Evolutionary conservation across 2,329 filamentous ascomycete genomes (phyloP).

Genomic region (Pyrenophora seminiperda): DNA sequence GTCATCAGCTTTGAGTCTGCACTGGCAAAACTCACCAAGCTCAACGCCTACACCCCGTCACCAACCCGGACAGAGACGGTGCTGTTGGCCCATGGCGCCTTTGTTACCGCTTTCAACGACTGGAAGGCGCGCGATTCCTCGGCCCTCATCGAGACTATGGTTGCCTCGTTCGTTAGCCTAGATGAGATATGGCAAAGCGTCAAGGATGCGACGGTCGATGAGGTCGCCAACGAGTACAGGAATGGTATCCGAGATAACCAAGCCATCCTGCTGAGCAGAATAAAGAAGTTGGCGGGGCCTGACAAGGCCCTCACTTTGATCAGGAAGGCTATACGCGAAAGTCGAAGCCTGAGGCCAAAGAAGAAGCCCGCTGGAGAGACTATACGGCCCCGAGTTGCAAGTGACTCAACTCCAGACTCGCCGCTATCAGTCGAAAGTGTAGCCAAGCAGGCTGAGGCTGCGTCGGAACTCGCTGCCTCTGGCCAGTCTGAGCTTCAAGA

Average conservation of each 20-base stretch:
- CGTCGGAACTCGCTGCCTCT: constrained; percentile 38
- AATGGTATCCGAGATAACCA: constrained; percentile 83
- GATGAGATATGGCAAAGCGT: constrained; percentile 84
- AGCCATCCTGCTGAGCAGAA: constrained; percentile 75
- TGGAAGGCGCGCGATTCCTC: constrained; percentile 84
- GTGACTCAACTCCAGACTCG: constrained; percentile 45
- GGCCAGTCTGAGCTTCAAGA: constrained; percentile 16
- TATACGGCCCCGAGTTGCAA: constrained; percentile 70
- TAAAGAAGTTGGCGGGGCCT: constrained; percentile 76
- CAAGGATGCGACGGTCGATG: constrained; percentile 75
- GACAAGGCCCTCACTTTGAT: constrained; percentile 74
- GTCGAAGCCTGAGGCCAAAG: constrained; percentile 66
- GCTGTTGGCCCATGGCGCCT: constrained; percentile 72
- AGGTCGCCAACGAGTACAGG: constrained; percentile 75
- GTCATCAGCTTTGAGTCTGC: constrained; percentile 79
- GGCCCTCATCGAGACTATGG: constrained; percentile 79
- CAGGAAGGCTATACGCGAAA: constrained; percentile 73
- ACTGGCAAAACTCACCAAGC: constrained; percentile 66
- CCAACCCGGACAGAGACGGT: constrained; percentile 66
- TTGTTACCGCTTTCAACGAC: constrained; percentile 77
- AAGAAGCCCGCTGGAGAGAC: constrained; percentile 70
- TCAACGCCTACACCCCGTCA: constrained; percentile 70
- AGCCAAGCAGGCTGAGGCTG: constrained; percentile 46
- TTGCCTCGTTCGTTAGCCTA: constrained; percentile 83
- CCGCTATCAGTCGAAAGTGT: constrained; percentile 34